A percentile compares a stretch with the other conserved stretches of the same genome.
Evolutionary conservation across 164 flowering plant genomes (phyloP).

Genomic region (Piper longum): DNA sequence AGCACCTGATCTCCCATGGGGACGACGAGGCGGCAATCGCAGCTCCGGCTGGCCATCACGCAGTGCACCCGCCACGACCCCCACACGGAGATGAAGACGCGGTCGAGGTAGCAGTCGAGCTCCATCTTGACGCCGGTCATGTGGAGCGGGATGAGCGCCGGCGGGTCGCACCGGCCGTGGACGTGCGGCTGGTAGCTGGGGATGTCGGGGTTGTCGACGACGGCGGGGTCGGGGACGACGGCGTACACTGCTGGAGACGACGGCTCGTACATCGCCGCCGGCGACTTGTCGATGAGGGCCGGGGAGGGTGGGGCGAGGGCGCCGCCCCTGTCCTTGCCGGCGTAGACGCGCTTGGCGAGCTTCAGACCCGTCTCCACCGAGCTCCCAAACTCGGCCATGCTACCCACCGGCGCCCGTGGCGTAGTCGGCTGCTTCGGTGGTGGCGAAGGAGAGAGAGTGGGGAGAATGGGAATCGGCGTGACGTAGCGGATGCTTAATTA

Average conservation of each 20-base stretch:
- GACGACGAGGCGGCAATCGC: constrained; percentile 62
- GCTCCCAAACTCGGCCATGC: constrained; percentile 32
- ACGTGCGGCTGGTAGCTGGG: constrained; percentile 98
- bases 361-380: constrained; percentile 74
- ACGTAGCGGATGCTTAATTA: too few relatives aligned
- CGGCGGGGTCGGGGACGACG: constrained; percentile 51
- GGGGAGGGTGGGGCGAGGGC: constrained; percentile 47
- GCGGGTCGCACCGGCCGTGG: constrained; percentile 79
- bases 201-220: constrained; percentile 90
- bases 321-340: constrained; percentile 50
- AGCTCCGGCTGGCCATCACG: constrained; percentile 55
- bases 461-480: too few relatives aligned
- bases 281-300: constrained; percentile 31
- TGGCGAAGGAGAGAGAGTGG: too few relatives aligned
- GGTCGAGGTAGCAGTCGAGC: constrained; percentile 45
- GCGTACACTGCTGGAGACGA: constrained; percentile 77
- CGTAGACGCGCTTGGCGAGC: constrained; percentile 64
- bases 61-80: constrained; percentile 93
- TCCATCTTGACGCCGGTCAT: constrained; percentile 51
- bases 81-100: constrained; percentile 39
- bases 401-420: not conserved
- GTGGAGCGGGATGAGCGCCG: constrained; percentile 84
- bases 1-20: constrained; percentile 80
- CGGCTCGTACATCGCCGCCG: constrained; percentile 25
- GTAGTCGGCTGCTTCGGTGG: too few relatives aligned